A percentile compares a stretch with the other conserved stretches of the same genome.
Conservation (phyloP, 768 basidiomycete genomes). For the Boletus tylopilopsis region DNA sequence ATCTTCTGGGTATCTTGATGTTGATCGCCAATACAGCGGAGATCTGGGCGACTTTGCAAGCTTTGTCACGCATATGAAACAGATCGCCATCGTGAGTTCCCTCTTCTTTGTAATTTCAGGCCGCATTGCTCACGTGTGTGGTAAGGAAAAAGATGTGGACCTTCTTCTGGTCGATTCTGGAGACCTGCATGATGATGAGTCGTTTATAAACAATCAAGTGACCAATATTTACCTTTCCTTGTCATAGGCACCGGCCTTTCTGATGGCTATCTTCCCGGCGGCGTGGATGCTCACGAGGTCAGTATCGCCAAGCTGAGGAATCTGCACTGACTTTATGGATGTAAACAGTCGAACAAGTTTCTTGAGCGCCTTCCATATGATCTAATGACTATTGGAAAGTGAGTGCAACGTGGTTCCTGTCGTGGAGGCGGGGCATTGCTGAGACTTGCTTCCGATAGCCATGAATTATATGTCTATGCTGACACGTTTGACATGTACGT, state of each 20-base stretch:
- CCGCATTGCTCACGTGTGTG: neutral
- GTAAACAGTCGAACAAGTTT: conserved; percentile 65
- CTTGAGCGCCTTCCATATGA: conserved; percentile 75
- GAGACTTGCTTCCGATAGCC: conserved; percentile 39
- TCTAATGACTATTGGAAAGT: conserved; percentile 82
- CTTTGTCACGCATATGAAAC: conserved; percentile 83
- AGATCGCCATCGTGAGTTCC: conserved; percentile 57
- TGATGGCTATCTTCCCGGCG: conserved; percentile 69
- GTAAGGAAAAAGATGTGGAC: conserved; percentile 70
- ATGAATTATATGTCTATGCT: conserved; percentile 76
- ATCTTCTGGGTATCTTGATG: neutral
- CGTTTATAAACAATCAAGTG: neutral
- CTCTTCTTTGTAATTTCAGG: neutral
- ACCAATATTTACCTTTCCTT: neutral
- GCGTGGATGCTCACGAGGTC: conserved; percentile 71
- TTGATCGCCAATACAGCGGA: conserved; percentile 32
- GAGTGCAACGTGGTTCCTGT: conserved; percentile 22
- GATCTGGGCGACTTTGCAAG: conserved; percentile 82
- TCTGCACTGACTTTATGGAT: neutral
- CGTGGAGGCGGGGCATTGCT: too few relatives aligned
- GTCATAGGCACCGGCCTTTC: conserved; percentile 66
- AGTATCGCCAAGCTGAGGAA: conserved; percentile 11
- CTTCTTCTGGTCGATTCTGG: conserved; percentile 80
- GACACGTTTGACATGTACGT: conserved; percentile 63
- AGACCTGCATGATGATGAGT: conserved; percentile 63